Conservation (phyloP, 1,284 basidiomycete species). For the Meripilus lineatus region DNA sequence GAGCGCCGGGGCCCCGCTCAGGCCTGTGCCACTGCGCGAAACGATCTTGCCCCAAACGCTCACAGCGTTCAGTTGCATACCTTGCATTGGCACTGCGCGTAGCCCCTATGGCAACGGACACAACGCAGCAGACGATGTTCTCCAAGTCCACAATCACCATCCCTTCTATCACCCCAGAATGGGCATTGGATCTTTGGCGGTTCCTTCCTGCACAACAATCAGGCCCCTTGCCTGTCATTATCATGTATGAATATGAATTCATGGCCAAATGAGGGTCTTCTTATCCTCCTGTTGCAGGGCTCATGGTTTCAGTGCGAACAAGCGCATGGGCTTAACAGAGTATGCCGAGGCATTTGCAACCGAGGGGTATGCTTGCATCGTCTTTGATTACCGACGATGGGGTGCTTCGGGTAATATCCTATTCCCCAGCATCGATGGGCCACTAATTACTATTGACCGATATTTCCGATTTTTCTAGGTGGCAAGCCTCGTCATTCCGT, state of each 20-base stretch:
- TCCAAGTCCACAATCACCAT: constrained; percentile 22
- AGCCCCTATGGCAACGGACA: background rate
- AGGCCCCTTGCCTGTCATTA: constrained; percentile 27
- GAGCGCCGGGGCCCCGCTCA: no score
- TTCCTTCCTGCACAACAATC: constrained; percentile 20
- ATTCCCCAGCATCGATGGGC: no score
- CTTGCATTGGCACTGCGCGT: background rate
- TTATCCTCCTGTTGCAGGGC: constrained; percentile 23
- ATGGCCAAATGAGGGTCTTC: background rate
- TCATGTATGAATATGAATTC: constrained; percentile 26
- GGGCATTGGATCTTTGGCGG: constrained; percentile 34
- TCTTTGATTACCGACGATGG: constrained; percentile 38
- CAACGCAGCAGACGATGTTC: background rate
- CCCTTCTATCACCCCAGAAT: constrained; percentile 28
- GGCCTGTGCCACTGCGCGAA: no score
- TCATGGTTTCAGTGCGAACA: constrained; percentile 30
- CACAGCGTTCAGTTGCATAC: no score
- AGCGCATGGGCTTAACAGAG: constrained; percentile 26
- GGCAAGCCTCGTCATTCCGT: constrained; percentile 30
- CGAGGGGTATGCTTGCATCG: constrained; percentile 30
- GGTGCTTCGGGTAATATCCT: constrained; percentile 30
- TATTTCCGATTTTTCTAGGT: no score
- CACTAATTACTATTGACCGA: no score
- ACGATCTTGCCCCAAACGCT: no score
- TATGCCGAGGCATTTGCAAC: constrained; percentile 31